Evolutionary conservation across 2,329 filamentous ascomycete species (phyloP), one percentile per base, ranked within the genome.

Genomic region (Trichoderma sp.): DNA sequence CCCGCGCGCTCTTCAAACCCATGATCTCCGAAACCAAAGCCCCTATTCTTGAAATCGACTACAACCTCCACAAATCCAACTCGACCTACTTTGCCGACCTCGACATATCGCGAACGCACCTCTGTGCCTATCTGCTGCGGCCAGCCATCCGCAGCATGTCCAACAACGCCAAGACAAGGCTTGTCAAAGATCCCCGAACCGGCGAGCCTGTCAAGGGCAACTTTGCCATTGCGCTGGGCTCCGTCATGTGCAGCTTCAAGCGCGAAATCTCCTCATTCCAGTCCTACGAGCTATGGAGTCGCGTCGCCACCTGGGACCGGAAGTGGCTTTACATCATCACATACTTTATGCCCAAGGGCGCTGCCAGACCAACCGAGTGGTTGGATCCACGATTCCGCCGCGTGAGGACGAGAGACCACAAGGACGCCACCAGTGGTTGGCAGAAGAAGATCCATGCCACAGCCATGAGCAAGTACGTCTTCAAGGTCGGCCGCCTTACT

Each of bases 1-100:
- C 89, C 1, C 84, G 88, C 70, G 87, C 90, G 51, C 86, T 96
- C 72, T 96, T 95, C 82, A 86, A 89, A 59, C 90, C 91, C 59
- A 81, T 91, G 63, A 88, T 92, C 69, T 88, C 90, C 18, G 82
- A 84, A 49, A 88, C 90, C 7, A 87, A 89, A 75, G 87, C 90
- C 16, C 87, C 91, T 1, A 81, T 91, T 66, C 85, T 91, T 73
- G 93, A 97, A 80, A 93, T 90, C 75, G 94, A 97, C 81, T 93
- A 94, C 82, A 95, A 96, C 81, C 76, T 93, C 54, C 91, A 95
- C 84, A 94, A 94, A 78, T 90, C 89, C 71, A 93, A 94, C 82
- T 89, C 87, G 74, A 97, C 94, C 34, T 97, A 96, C 83, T 97
- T 97, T 77, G 84, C 89, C 72, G 93, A 97, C 79, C 88, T 96